These are phyloP conservation scores for Dictyostelium brefeldianum DNA, from an alignment of 78 protist species.

Conservation along the genomic window DNA sequence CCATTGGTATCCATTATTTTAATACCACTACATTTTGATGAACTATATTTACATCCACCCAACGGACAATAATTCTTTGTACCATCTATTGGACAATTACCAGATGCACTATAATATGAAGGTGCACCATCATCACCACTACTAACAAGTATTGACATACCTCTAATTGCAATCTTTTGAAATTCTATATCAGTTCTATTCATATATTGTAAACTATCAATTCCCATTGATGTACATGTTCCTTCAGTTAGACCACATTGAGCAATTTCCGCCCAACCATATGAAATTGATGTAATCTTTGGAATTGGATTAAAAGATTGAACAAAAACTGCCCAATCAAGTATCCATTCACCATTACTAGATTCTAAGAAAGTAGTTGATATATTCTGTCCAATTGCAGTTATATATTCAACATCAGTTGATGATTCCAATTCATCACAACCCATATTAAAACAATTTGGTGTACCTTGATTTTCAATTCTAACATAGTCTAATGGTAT, in stretches of 20 bases:
- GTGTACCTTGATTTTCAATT: neutral
- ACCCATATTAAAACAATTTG: neutral
- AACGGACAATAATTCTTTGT: conserved; percentile 46
- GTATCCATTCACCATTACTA: conserved; percentile 24
- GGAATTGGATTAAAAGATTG: conserved; percentile 36
- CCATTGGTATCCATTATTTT: conserved; percentile 38
- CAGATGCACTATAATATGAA: neutral
- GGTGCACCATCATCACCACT: conserved; percentile 87
- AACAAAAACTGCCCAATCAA: conserved; percentile 14
- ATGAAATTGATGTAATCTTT: conserved; percentile 45
- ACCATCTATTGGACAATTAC: conserved; percentile 33
- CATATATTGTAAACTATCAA: neutral
- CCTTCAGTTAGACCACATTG: conserved; percentile 20
- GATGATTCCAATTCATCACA: conserved; percentile 35
- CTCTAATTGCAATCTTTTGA: conserved; percentile 60
- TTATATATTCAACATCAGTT: conserved; percentile 63
- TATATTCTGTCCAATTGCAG: conserved; percentile 26
- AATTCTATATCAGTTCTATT: conserved; percentile 40
- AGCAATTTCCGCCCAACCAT: conserved; percentile 25
- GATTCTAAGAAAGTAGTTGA: neutral
- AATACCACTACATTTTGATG: conserved; percentile 14
- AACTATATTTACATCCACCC: conserved; percentile 29
- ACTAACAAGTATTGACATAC: conserved; percentile 75
- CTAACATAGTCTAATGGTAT: neutral
- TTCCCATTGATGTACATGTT: conserved; percentile 19